Evolutionary conservation across 352 stramenopile species (phyloP), one percentile per base, ranked within the genome.

Genomic region (Phytopythium montanum): DNA sequence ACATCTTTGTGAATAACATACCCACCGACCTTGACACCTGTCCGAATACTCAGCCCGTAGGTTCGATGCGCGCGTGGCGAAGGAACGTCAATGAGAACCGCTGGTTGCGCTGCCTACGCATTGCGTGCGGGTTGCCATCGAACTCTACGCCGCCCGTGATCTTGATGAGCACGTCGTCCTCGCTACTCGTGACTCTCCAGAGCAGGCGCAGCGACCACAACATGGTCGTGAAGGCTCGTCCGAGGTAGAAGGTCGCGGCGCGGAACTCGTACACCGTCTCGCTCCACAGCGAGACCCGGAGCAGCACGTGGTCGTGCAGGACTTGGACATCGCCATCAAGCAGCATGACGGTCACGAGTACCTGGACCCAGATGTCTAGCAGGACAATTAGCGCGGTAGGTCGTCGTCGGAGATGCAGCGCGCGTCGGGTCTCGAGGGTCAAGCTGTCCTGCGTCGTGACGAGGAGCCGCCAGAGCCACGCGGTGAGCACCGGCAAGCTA

Each of bases 401-500:
- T 10, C 31, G 10, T 21, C 50, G 50, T 21, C n/a, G 31, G 19
- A 56, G 28, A 8, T 56, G 31, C 1, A 56, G 50, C 16, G 29
- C 18, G 10, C 50, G n/a, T 33, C 50, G 29, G 8, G 19, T 41
- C n/a, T 56, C 50, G 4, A 56, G 59, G 14, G 54, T 66, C 34
- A 69, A 49, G 3, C 45, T 53, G 41, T 81, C 69, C 31, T 68
- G 55, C 6, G 64, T 73, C 13, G 76, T 52, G 5, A 78, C 58
- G 60, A 65, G 76, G 36, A 76, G 61, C 41, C 69, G 48, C 56
- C 61, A 73, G 6, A 78, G 38, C 63, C 69, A 75, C 19, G 33
- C 54, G 2, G 61, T 44, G 0, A 44, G 28, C 36, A 78, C 62
- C 1, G 56, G 9, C 12, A 64, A 48, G 18, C 59, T 44, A 1